phyloP scores from a whole-genome alignment of 148 eudicot species.

The Cornus florida region DNA sequence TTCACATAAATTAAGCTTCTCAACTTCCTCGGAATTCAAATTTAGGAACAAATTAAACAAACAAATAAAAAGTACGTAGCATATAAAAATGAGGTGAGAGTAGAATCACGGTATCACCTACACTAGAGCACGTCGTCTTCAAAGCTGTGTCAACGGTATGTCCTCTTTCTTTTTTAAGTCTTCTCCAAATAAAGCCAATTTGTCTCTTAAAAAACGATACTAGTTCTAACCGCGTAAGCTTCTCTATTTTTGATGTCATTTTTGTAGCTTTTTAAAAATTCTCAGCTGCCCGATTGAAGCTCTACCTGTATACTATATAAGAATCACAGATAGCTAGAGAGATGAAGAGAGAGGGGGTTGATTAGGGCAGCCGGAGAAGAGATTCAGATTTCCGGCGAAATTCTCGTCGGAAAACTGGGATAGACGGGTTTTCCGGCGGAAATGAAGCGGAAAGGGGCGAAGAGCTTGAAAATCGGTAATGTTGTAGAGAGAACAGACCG shows the following conservation, averaged over 20 bases:
- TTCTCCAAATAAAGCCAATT: too few relatives aligned
- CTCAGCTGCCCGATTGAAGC: background rate
- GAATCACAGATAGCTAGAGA: background rate
- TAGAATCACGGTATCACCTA: background rate
- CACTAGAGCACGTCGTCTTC: background rate
- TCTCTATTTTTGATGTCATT: background rate
- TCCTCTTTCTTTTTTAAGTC: too few relatives aligned
- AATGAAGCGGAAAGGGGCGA: conserved; percentile 10
- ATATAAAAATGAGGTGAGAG: background rate
- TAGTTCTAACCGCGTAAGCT: too few relatives aligned
- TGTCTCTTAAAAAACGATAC: too few relatives aligned
- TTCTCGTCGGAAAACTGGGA: too few relatives aligned
- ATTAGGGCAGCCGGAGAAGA: background rate
- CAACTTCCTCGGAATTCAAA: background rate
- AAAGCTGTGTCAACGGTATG: background rate
- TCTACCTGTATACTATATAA: background rate
- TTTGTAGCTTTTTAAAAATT: background rate
- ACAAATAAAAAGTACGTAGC: too few relatives aligned
- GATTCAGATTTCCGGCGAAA: conserved; percentile 11
- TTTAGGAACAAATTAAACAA: background rate
- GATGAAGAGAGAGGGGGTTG: background rate
- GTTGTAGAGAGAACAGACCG: conserved; percentile 19
- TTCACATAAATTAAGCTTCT: background rate
- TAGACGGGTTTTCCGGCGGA: background rate
- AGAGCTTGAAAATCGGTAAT: background rate